Base-by-base conservation (phyloP, 495 filamentous ascomycete species). In the Ramalina peruviana region DNA sequence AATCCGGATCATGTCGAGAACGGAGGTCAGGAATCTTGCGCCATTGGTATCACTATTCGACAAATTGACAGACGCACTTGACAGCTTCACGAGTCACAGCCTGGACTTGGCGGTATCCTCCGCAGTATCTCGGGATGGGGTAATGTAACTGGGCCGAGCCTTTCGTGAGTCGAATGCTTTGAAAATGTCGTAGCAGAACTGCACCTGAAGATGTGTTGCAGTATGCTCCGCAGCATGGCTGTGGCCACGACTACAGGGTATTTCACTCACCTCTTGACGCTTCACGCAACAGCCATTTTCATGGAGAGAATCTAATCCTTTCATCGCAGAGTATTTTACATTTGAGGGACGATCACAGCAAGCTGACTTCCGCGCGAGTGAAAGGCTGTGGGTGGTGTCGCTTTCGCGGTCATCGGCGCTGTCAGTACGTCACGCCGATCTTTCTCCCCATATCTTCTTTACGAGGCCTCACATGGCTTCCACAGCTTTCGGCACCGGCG, bases 221-320 rank as follows among this genome's bases (percentile, higher is more conserved):
- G 42, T 6, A 51, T 51, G 49, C 40, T 51, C 16, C 41, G 42
- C 6, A 47, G 21, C 38, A 25, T 46, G 6, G 50, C 50, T 36
- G 19, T 52, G 15, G 43, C 27, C n/a, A 47, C 42, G 25, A 13
- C 42, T 46, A 27, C 33, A 2, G 43, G 50, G 36, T 40, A 3
- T 3, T 1, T 46, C 1, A 1, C 11, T 6, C 38, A 5, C 23
- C 23, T 4, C 23, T 25, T 16, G 13, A 6, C 2, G 30, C 39
- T 40, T 10, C 11, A 26, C 13, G 9, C 15, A 15, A 42, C 17
- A 42, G 17, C 40, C 40, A 3, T 33, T 33, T 0, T 33, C 12
- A 33, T 25, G 23, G 1, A 25, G 23, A 4, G 30, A 33, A 10
- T 33, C 30, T 19, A 11, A 42, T 23, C 9, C 9, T 42, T 1